These are phyloP conservation scores for Cenchrus purpureus DNA, from an alignment of 176 grass and related monocot genomes.

Conservation along the genomic window DNA sequence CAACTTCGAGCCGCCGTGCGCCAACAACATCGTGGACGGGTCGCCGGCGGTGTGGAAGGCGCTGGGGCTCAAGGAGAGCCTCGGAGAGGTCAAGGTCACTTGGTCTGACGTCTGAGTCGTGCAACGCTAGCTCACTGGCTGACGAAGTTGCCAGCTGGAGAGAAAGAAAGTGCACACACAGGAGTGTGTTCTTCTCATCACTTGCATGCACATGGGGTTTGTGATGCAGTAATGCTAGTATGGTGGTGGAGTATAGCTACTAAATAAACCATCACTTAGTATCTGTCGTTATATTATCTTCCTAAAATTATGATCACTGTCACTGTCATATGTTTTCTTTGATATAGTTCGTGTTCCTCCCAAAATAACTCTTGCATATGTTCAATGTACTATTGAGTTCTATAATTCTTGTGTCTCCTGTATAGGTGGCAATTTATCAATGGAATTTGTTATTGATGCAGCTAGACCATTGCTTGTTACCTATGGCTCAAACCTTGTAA, in stretches of 20 bases:
- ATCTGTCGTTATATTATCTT: background rate
- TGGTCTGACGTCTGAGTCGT: slow-evolving; percentile 61
- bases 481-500: too few relatives aligned
- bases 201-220: background rate
- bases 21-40: slow-evolving; percentile 62
- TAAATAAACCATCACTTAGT: slow-evolving; percentile 23
- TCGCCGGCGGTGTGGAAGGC: slow-evolving; percentile 70
- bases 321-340: slow-evolving; percentile 13
- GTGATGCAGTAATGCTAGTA: background rate
- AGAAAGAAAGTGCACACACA: background rate
- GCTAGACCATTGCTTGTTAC: background rate
- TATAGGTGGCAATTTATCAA: background rate
- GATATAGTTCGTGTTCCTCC: background rate
- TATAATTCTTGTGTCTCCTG: background rate
- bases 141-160: background rate
- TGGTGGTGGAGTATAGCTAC: slow-evolving; percentile 4
- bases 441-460: background rate
- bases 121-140: background rate
- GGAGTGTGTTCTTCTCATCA: background rate
- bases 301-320: background rate
- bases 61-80: slow-evolving; percentile 35
- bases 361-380: background rate
- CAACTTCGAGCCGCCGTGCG: slow-evolving; percentile 67
- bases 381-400: background rate
- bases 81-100: slow-evolving; percentile 56